Evolutionary conservation across 164 flowering plant species (phyloP), one percentile per base, ranked within the genome.

Genomic region (Pachysandra terminalis): DNA sequence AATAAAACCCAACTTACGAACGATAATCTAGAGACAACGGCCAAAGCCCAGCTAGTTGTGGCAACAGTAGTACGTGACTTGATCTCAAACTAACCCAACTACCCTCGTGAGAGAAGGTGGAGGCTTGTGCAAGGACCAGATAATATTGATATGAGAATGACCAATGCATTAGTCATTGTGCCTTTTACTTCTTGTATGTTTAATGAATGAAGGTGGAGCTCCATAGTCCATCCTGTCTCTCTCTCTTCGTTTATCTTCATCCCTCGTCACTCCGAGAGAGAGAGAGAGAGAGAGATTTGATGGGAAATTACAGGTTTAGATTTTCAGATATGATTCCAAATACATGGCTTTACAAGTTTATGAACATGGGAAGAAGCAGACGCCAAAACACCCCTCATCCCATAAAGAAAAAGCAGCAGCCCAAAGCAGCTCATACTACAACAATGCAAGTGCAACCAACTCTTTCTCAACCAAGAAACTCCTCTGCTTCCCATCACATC

Each of bases 261-360:
- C 37, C 56, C 2, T 1, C 49, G 15, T n/a, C 5, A 16, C n/a
- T 45, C 52, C 17, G 65, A 52, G 52, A 19, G 24, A 59, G 68
- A 58, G 63, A 55, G 51, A 19, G 54, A 61, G 56, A 66, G 56
- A 32, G 67, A 45, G 61, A 65, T 70, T 54, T 25, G 63, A 87
- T 93, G 98, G 93, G 91, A 0, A 89, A 89, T 71, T 68, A 80
- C 78, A 90, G 70, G 81, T 89, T 92, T 67, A 87, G 66, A 56
- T 69, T 89, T 41, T 86, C 98, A 55, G 88, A 90, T 68, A 86
- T 90, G 88, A 80, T 93, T 32, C 95, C 96, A 26, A 90, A 86
- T 76, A 86, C 90, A 21, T 90, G 96, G 97, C 83, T 92, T 68
- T 84, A 88, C 94, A 88, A 83, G 81, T 90, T 92, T 76, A 86